Base-by-base conservation (phyloP, 495 filamentous ascomycete species). In the Penicillium macrosclerotiorum region DNA sequence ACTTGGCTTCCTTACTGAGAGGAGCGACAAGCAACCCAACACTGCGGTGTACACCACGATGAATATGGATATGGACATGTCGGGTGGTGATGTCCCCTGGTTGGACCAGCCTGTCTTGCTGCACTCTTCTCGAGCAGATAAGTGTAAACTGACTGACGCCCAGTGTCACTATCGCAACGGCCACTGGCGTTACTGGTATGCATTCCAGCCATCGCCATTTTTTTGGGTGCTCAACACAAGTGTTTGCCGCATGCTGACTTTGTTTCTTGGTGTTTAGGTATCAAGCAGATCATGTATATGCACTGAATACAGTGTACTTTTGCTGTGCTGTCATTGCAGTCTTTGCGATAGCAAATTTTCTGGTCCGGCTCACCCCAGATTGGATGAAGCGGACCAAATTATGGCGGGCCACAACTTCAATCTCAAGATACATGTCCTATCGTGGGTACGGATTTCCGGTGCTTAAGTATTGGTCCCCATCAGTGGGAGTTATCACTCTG, bases 241-340 rank as follows among this genome's bases (percentile, higher is more conserved):
- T n/a, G n/a, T n/a, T 35, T 14, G 23, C 12, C 16, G 39, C 23
- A 47, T 36, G n/a, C 50, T 53, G 7, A 47, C 20, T 20, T 31
- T 25, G 1, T 26, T 38, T n/a, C 20, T 18, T 8, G 22, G 17
- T 40, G 18, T 19, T 16, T 31, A 77, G 74, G 75, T 80, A 79
- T 30, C 40, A 76, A 41, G 71, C 75, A 12, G 77, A 80, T 47
- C 69, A 75, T 49, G 61, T 71, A n/a, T 81, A 74, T 42, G 74
- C 73, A 4, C 57, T 78, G 2, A 63, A 62, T 5, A 78, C 76
- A 0, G 59, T 78, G 4, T 72, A 67, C 24, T 75, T 82, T 46
- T 68, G 78, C 41, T 60, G 72, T 30, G 68, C 63, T 3, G 51
- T 67, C 18, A 71, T 81, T 44, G 65, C 51, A 0, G 30, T 80